A percentile compares a stretch with the other conserved stretches of the same genome.
phyloP scores from a whole-genome alignment of 345 rosid genomes.

The Barbarea vulgaris region DNA sequence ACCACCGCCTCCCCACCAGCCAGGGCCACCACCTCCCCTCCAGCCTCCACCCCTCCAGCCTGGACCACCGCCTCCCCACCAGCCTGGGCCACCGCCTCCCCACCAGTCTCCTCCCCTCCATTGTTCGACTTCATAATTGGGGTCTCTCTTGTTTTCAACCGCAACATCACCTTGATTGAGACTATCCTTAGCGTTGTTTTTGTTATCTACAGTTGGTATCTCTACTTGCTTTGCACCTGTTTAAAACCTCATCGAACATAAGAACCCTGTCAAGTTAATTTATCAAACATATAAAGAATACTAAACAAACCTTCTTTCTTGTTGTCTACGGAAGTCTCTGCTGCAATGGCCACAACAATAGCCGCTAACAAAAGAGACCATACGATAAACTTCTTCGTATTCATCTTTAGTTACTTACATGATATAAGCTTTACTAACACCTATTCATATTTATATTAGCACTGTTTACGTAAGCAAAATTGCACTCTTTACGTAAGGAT shows the following conservation, averaged over 20 bases:
- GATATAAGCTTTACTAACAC: neutral
- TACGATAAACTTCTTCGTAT: slow-evolving; percentile 20
- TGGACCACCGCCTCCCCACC: slow-evolving; percentile 1
- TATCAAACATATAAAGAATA: slow-evolving; percentile 1
- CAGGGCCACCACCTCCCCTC: neutral
- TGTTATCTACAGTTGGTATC: neutral
- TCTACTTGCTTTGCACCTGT: slow-evolving; percentile 23
- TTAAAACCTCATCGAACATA: slow-evolving; percentile 1
- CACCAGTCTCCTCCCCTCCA: neutral
- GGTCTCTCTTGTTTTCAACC: neutral
- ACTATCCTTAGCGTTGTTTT: slow-evolving; percentile 1
- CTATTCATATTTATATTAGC: slow-evolving; percentile 10
- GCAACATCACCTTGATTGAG: neutral
- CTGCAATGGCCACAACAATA: slow-evolving; percentile 18
- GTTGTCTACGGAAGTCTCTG: slow-evolving; percentile 30
- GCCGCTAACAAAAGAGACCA: slow-evolving; percentile 37
- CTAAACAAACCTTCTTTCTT: slow-evolving; percentile 22
- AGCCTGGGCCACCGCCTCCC: slow-evolving; percentile 5
- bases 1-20: slow-evolving; percentile 11
- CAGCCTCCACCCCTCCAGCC: too few species aligned
- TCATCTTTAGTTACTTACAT: slow-evolving; percentile 23
- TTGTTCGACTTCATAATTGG: slow-evolving; percentile 17
- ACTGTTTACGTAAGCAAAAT: neutral
- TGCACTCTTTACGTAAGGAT: neutral
- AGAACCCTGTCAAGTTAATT: neutral